Evolutionary conservation across 1,139 yeast genomes (phyloP), one percentile per base, ranked within the genome.

Genomic region (Hyphopichia wangnamkhiaoensis): DNA sequence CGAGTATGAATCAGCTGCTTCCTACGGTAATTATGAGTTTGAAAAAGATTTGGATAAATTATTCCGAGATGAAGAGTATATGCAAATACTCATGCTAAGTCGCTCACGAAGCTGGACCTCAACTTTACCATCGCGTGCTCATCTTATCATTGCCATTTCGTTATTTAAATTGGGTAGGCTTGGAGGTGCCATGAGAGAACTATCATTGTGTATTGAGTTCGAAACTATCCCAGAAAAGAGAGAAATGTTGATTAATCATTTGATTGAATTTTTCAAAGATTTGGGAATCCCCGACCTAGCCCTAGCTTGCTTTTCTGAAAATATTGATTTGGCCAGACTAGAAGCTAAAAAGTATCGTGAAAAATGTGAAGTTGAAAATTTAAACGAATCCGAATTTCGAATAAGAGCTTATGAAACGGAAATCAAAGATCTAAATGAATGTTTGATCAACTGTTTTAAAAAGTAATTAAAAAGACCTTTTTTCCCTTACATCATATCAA

Each of bases 161-260:
- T 45, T 64, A 23, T 56, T 61, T 40, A 39, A 44, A 12, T 34
- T 64, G 8, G 68, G 69, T 0, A 41, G 71, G 19, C 35, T 48
- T 9, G 49, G 49, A 9, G 57, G 57, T 4, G 65, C 59, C 0
- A 44, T 63, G 14, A 41, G 69, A 23, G 61, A 62, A 38, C 39
- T 61, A 14, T 53, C 66, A 1, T 30, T 64, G 12, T 53, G 61
- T 1, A 55, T 63, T 8, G 71, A 65, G 40, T 37, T 49, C 21
- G 61, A 61, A 33, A 33, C 42, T 12, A 46, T 47, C 34, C 38
- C 42, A 0, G 34, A 32, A 5, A 53, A 50, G 17, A 44, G 56
- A 33, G 50, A 50, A 16, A 37, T 50, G 33, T 46, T 53, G 18
- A 45, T 62, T 6, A 20, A 35, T 13, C 47, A 51, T 29, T 41